Conservation (phyloP, 139 green algal species). For the Picochlorum sp. region DNA sequence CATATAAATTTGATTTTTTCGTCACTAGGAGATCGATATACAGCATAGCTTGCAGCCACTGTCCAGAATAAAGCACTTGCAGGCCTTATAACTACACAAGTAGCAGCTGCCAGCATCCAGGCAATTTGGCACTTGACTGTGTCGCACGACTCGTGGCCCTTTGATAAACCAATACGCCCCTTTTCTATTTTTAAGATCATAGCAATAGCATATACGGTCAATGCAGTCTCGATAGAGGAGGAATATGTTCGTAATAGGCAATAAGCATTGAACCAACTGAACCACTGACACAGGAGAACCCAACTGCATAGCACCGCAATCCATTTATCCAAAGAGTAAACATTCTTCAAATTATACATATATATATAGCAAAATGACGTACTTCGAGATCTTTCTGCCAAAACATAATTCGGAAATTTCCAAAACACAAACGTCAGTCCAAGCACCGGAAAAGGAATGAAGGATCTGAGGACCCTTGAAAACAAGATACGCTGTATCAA, state of each 20-base stretch:
- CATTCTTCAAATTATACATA: background rate
- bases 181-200: background rate
- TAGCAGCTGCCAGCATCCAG: constrained; percentile 20
- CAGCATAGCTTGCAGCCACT: too few species aligned
- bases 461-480: constrained; percentile 24
- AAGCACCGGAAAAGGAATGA: constrained; percentile 30
- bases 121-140: background rate
- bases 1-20: background rate
- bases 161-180: background rate
- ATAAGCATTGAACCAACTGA: constrained; percentile 62
- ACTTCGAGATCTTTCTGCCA: background rate
- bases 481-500: constrained; percentile 20
- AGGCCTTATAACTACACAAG: constrained; percentile 23
- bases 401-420: background rate
- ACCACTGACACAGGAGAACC: constrained; percentile 35
- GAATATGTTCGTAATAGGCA: constrained; percentile 49
- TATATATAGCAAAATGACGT: background rate
- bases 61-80: constrained; percentile 30
- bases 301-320: constrained; percentile 19
- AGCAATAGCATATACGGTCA: constrained; percentile 20
- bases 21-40: too few species aligned
- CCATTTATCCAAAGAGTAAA: background rate
- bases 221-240: constrained; percentile 44
- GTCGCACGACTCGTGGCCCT: background rate
- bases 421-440: constrained; percentile 27